Percentiles rank a stretch among this genome's conserved stretches.
phyloP scores from a whole-genome alignment of 1,284 basidiomycete genomes.

The Malassezia brasiliensis region DNA sequence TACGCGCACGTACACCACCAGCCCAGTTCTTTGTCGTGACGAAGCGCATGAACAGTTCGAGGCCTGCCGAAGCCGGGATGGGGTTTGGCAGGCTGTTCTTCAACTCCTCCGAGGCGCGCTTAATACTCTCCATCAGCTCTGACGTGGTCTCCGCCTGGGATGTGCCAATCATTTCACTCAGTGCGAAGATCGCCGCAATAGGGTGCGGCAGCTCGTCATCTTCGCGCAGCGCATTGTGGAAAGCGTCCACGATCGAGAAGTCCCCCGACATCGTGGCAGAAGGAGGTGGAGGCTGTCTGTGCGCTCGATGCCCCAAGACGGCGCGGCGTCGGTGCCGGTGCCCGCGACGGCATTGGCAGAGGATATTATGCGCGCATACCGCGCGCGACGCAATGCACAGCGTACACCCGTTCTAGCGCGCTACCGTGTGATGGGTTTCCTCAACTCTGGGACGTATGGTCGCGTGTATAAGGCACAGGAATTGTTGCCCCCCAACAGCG shows the following conservation, averaged over 20 bases:
- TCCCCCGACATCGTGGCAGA: constrained; percentile 6
- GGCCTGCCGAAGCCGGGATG: constrained; percentile 77
- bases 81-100: constrained; percentile 63
- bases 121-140: constrained; percentile 72
- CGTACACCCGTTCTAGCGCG: constrained; percentile 31
- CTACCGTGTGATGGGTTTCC: constrained; percentile 89
- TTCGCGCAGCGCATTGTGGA: constrained; percentile 28
- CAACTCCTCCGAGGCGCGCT: constrained; percentile 62
- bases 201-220: constrained; percentile 65
- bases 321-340: not conserved
- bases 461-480: constrained; percentile 80
- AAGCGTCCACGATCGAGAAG: constrained; percentile 35
- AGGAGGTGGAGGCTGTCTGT: constrained; percentile 4
- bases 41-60: constrained; percentile 78
- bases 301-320: not conserved
- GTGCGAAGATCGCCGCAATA: constrained; percentile 70
- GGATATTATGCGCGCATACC: constrained; percentile 37
- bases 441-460: constrained; percentile 95
- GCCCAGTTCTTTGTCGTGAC: constrained; percentile 76
- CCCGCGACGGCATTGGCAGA: constrained; percentile 15
- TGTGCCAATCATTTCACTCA: constrained; percentile 65
- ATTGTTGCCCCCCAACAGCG: constrained; percentile 48
- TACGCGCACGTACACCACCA: constrained; percentile 56
- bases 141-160: constrained; percentile 81
- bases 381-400: constrained; percentile 28